phyloP scores from a whole-genome alignment of 208 protist species.

The Acanthamoeba royreba region DNA sequence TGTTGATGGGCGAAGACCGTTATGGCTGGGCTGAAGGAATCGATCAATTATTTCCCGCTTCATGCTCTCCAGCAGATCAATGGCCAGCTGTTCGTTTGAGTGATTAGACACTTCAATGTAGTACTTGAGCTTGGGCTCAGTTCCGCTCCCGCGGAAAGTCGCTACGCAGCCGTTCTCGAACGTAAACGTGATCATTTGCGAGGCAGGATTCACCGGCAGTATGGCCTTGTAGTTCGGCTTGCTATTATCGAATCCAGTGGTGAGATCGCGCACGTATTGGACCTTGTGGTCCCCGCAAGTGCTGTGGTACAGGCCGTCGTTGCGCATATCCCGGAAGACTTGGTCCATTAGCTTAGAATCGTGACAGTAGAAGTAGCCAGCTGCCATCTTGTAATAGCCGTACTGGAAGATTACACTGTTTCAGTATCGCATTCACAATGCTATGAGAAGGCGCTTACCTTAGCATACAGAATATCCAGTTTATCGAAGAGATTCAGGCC shows the following conservation, averaged over 20 bases:
- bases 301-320: constrained; percentile 53
- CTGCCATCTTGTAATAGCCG: constrained; percentile 88
- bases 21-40: background rate
- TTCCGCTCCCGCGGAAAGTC: constrained; percentile 94
- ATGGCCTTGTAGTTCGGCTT: constrained; percentile 74
- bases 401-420: constrained; percentile 46
- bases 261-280: constrained; percentile 85
- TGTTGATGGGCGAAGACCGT: background rate
- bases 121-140: constrained; percentile 98
- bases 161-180: constrained; percentile 88
- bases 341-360: constrained; percentile 80
- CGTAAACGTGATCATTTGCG: constrained; percentile 93
- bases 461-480: constrained; percentile 28
- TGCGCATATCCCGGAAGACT: constrained; percentile 86
- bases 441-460: background rate
- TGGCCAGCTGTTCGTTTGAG: background rate
- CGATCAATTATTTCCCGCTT: background rate
- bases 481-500: constrained; percentile 42
- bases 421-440: background rate
- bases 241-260: constrained; percentile 83
- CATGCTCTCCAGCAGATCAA: background rate
- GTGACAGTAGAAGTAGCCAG: constrained; percentile 90
- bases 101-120: constrained; percentile 70
- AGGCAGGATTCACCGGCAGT: constrained; percentile 77
- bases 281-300: constrained; percentile 58